Conservation (phyloP, 2,329 filamentous ascomycete species). For the Seiridium cupressi region DNA sequence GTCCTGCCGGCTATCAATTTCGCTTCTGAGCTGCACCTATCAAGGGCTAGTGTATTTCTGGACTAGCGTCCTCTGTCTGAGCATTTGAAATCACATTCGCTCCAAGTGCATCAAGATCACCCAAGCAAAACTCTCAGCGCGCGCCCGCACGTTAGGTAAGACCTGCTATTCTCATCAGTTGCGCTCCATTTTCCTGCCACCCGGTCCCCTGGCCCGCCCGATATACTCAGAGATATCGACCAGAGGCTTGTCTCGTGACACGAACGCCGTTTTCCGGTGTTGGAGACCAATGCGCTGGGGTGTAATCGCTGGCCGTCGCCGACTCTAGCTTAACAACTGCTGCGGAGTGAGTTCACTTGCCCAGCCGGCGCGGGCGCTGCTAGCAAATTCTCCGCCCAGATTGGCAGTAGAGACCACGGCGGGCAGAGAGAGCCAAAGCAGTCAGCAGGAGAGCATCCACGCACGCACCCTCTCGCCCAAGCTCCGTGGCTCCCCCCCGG, state of each 20-base stretch:
- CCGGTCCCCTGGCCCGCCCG: constrained; percentile 13
- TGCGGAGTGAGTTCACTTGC: constrained; percentile 1
- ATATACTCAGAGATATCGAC: constrained; percentile 18
- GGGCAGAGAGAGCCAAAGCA: neutral
- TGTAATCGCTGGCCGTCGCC: neutral
- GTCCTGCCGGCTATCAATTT: neutral
- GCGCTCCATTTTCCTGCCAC: constrained; percentile 14
- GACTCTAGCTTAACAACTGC: constrained; percentile 1
- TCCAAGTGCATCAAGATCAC: constrained; percentile 7
- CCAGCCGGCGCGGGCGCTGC: constrained; percentile 5
- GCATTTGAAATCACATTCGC: constrained; percentile 9
- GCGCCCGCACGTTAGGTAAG: constrained; percentile 23
- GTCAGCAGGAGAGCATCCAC: neutral
- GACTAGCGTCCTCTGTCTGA: constrained; percentile 6
- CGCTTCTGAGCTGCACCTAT: neutral
- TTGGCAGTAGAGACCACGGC: neutral
- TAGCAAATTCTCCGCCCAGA: constrained; percentile 6
- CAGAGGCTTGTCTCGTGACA: constrained; percentile 24
- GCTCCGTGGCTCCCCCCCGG: neutral
- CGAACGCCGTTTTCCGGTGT: constrained; percentile 14
- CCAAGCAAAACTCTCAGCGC: constrained; percentile 17
- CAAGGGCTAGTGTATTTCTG: neutral
- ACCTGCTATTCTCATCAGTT: constrained; percentile 12
- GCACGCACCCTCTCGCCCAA: neutral
- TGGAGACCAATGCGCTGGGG: constrained; percentile 14